A percentile compares a stretch with the other conserved stretches of the same genome.
Conservation (phyloP, 805 yeast species). For the Metschnikowia hibisci region DNA sequence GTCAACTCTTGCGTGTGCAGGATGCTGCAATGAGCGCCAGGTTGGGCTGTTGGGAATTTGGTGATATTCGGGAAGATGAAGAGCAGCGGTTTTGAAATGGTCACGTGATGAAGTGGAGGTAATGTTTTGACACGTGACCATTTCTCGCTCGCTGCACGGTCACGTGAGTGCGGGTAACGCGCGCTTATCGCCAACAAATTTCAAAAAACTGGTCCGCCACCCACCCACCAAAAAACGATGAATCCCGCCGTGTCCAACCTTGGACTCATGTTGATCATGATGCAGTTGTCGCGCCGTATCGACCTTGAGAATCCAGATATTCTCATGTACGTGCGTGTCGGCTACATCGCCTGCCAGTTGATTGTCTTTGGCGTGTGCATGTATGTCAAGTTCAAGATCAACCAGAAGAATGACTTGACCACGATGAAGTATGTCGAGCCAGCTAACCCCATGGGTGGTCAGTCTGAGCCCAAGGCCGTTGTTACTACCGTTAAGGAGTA, state of each 20-base stretch:
- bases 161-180: constrained; percentile 10
- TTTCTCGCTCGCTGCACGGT: too few species aligned
- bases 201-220: not conserved
- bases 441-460: constrained; percentile 74
- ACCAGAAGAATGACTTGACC: constrained; percentile 80
- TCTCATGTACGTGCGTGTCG: constrained; percentile 69
- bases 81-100: constrained; percentile 14
- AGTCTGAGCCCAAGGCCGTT: constrained; percentile 65
- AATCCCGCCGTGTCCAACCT: constrained; percentile 86
- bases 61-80: constrained; percentile 64
- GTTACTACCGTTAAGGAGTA: constrained; percentile 93
- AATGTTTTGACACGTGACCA: too few species aligned
- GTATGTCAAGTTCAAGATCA: constrained; percentile 56
- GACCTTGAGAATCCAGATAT: constrained; percentile 82
- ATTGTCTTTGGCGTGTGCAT: constrained; percentile 65
- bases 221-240: constrained; percentile 44
- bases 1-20: constrained; percentile 42
- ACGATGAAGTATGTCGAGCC: constrained; percentile 89
- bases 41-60: constrained; percentile 71
- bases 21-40: constrained; percentile 46
- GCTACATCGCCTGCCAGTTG: constrained; percentile 64
- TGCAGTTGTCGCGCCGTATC: constrained; percentile 87
- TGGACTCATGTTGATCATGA: constrained; percentile 89
- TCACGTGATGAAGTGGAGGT: too few species aligned
- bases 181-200: constrained; percentile 1